Base-by-base conservation (phyloP, 768 basidiomycete species). In the Lenzites betulinus region DNA sequence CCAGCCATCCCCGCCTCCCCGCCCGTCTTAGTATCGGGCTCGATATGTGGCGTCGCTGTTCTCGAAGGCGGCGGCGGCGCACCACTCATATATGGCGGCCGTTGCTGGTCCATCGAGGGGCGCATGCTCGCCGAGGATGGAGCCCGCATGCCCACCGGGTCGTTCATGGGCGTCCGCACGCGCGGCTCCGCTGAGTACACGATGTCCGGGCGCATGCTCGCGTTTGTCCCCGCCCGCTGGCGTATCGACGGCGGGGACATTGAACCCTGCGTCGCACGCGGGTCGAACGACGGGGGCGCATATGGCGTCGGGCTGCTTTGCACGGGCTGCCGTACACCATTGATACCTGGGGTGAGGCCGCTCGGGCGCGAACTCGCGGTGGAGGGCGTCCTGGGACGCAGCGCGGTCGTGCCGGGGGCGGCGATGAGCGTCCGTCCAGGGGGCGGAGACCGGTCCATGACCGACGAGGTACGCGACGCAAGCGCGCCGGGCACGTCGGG, bases 1-100 rank as follows among this genome's bases (percentile, higher is more conserved):
- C 93, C 93, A 0, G 93, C 93, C 93, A 95, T 95, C 0, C 90
- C 90, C 9, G 90, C 90, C 54, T 79, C 85, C 7, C 90, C 90
- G 3, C 90, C 90, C 2, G 69, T 79, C 70, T 87, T 85, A n/a
- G 90, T 92, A 68, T 90, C 83, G 9, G 87, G 78, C 35, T 82
- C 59, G 43, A 35, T 30, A 15, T 42, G 58, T 20, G 54, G 60
- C 52, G 46, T 58, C 23, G 41, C 44, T 23, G 39, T 55, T 12
- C 18, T 28, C 5, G 42, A 9, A 25, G 56, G 7, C 13, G 59
- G 60, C n/a, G 54, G 55, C 38, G 58, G 51, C 9, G 42, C n/a
- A 42, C 51, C 50, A 39, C 47, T 44, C 51, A 64, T 55, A 38
- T 56, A 63, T 9, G 65, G 60, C 44, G 62, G 52, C 22, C 65